Percentiles rank a stretch among this genome's conserved stretches.
phyloP scores from a whole-genome alignment of 345 rosid genomes.

The Populus deltoides region DNA sequence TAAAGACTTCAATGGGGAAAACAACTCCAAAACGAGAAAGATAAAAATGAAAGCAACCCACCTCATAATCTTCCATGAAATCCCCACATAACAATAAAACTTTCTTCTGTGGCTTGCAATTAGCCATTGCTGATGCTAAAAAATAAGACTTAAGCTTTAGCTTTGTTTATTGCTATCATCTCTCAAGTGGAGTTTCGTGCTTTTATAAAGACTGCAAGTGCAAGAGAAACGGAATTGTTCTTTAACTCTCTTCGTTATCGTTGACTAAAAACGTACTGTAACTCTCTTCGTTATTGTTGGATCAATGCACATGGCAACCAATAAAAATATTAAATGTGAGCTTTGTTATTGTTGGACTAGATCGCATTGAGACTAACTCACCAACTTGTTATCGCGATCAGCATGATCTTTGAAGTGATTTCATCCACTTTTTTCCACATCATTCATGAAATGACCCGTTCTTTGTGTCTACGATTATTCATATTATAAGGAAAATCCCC shows the following conservation, averaged over 20 bases:
- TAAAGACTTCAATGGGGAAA: neutral
- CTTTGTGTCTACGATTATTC: too few relatives aligned
- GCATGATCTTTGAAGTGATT: too few relatives aligned
- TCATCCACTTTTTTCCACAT: too few relatives aligned
- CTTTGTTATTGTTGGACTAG: neutral
- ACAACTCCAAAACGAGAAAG: neutral
- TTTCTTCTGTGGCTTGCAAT: slow-evolving; percentile 24
- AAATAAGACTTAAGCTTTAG: neutral
- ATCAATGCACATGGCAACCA: neutral
- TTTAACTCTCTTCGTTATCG: neutral
- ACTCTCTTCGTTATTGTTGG: neutral
- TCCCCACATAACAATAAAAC: slow-evolving; percentile 76
- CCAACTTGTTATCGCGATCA: too few relatives aligned
- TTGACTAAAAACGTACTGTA: neutral
- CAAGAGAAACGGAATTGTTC: neutral
- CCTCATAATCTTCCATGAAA: slow-evolving; percentile 81
- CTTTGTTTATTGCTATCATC: neutral
- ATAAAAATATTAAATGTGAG: neutral
- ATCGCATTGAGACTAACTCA: too few relatives aligned
- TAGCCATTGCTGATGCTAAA: slow-evolving; percentile 37
- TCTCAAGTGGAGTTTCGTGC: too few relatives aligned
- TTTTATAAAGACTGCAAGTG: neutral
- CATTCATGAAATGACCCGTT: too few relatives aligned
- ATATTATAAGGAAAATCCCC: too few relatives aligned
- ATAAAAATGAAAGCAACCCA: neutral